Conservation (phyloP, 208 protist species). For the Leishmania gerbilli region DNA sequence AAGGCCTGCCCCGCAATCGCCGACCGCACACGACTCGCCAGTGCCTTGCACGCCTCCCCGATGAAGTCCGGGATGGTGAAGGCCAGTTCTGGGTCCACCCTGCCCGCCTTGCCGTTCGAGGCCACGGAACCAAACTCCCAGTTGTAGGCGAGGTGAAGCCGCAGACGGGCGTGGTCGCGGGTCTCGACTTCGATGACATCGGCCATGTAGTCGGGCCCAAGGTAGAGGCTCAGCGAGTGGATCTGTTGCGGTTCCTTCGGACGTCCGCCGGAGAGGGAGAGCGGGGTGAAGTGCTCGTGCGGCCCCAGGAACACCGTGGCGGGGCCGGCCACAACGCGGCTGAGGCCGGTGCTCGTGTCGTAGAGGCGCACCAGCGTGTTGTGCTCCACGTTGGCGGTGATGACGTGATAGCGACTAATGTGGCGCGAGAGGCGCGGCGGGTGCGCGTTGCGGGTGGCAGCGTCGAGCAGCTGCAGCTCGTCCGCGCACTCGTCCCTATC, state of each 20-base stretch:
- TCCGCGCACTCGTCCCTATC: not conserved
- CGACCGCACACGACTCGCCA: conserved; percentile 94
- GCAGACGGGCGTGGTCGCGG: conserved; percentile 93
- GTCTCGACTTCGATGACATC: conserved; percentile 95
- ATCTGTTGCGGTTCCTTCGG: conserved; percentile 90
- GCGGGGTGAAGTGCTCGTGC: conserved; percentile 82
- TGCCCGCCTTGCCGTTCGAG: not conserved
- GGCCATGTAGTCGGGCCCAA: conserved; percentile 97
- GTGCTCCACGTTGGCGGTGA: conserved; percentile 85
- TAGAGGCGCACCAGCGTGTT: conserved; percentile 95
- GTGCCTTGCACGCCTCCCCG: conserved; percentile 94
- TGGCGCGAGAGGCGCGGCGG: conserved; percentile 24
- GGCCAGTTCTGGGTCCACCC: conserved; percentile 36
- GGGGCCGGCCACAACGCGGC: conserved; percentile 81
- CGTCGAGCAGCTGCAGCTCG: conserved; percentile 12
- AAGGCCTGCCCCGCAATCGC: conserved; percentile 90
- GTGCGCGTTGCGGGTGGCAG: conserved; percentile 19
- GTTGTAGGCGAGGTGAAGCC: conserved; percentile 96
- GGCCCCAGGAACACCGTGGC: conserved; percentile 63
- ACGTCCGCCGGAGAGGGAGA: conserved; percentile 83
- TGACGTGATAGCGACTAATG: conserved; percentile 22
- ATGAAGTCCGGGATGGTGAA: conserved; percentile 97
- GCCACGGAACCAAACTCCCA: conserved; percentile 90
- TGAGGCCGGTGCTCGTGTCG: conserved; percentile 88
- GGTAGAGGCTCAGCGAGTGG: conserved; percentile 88